Evolutionary conservation across 192 early-diverging fungal genomes (phyloP).

Genomic region (Coemansia sp.): DNA sequence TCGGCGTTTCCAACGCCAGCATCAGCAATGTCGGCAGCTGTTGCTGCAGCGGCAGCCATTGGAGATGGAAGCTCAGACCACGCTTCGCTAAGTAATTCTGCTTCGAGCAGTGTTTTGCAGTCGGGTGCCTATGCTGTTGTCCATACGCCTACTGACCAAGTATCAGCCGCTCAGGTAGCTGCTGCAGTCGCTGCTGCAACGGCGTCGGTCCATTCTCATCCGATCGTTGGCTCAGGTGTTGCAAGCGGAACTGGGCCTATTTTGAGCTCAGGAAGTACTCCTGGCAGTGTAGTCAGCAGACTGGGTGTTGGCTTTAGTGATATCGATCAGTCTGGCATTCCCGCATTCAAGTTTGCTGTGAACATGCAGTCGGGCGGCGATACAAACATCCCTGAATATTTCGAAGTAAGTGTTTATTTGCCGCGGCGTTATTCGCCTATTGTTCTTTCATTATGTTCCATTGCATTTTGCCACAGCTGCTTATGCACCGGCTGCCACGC

Average conservation of each 20-base stretch:
- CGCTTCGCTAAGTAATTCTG: conserved; percentile 15
- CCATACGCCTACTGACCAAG: conserved; percentile 25
- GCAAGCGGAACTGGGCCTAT: conserved; percentile 12
- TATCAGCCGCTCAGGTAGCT: conserved; percentile 43
- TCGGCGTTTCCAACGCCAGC: conserved; percentile 32
- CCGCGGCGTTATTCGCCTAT: not conserved
- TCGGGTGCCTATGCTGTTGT: conserved; percentile 18
- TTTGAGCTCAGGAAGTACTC: conserved; percentile 3
- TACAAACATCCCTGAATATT: conserved; percentile 39
- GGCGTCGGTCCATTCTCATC: conserved; percentile 36
- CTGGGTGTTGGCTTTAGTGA: conserved; percentile 23
- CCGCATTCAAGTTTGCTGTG: conserved; percentile 47
- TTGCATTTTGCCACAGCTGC: conserved; percentile 2
- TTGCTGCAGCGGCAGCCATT: conserved; percentile 30
- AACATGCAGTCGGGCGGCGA: conserved; percentile 35
- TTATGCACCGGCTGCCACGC: no score
- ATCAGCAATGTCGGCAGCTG: conserved; percentile 13
- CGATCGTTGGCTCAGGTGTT: conserved; percentile 8
- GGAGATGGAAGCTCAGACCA: conserved; percentile 31
- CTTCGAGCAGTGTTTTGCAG: conserved; percentile 21
- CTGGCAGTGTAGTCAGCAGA: conserved; percentile 7
- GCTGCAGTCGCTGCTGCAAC: conserved; percentile 47
- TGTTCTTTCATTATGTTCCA: no score
- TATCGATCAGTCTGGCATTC: conserved; percentile 26
- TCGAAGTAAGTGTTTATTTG: conserved; percentile 33